A percentile compares a stretch with the other conserved stretches of the same genome.
Evolutionary conservation across 495 filamentous ascomycete species (phyloP).

Genomic region (Parmelia sp.): DNA sequence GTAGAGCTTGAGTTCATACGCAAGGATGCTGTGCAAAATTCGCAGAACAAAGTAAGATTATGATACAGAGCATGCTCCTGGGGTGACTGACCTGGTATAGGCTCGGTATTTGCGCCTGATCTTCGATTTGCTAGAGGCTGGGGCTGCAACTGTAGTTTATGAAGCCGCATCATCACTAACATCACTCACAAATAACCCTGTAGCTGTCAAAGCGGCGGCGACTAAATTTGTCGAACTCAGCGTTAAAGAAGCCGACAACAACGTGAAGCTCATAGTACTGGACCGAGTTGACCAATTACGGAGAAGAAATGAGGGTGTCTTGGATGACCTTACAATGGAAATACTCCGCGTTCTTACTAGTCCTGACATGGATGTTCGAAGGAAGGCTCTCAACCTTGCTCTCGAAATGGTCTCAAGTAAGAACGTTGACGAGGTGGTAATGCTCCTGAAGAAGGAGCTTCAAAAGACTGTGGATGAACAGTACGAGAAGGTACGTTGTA

Average conservation of each 20-base stretch:
- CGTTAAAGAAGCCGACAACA: constrained; percentile 97
- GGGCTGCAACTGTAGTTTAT: constrained; percentile 91
- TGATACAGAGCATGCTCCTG: not conserved
- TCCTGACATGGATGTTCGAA: constrained; percentile 92
- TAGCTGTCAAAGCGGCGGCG: constrained; percentile 95
- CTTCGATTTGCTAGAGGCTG: constrained; percentile 92
- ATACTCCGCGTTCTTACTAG: constrained; percentile 93
- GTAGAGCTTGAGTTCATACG: constrained; percentile 94
- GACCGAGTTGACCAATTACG: constrained; percentile 90
- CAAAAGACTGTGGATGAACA: constrained; percentile 97
- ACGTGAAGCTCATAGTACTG: constrained; percentile 96
- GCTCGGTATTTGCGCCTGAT: constrained; percentile 89
- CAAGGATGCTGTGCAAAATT: constrained; percentile 92
- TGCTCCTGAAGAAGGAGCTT: constrained; percentile 95
- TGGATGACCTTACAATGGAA: constrained; percentile 98
- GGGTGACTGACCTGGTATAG: constrained; percentile 4
- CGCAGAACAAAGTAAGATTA: constrained; percentile 73
- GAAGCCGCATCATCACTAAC: constrained; percentile 98
- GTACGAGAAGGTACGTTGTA: constrained; percentile 64
- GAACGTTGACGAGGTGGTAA: constrained; percentile 96
- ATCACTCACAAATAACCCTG: constrained; percentile 88
- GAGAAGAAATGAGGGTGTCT: constrained; percentile 82
- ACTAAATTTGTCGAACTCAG: constrained; percentile 93
- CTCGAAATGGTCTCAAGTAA: constrained; percentile 98
- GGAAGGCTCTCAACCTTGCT: constrained; percentile 84